phyloP scores from a whole-genome alignment of 148 eudicot genomes.

The Linanthus parryae region DNA sequence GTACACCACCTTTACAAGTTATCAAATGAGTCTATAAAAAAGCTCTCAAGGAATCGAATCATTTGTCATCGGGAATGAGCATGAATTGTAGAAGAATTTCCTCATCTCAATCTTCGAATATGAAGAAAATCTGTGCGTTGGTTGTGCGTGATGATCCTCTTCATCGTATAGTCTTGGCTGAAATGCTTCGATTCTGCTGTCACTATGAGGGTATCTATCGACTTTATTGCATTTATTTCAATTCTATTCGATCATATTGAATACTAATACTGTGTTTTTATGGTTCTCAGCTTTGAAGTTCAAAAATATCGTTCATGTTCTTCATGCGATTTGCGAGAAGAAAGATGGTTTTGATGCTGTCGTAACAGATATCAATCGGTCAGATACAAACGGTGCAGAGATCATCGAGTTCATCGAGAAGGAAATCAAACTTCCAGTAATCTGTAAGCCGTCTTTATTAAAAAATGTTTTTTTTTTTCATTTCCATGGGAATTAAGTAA shows the following conservation, averaged over 20 bases:
- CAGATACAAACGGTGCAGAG: slow-evolving; percentile 16
- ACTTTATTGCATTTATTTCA: background rate
- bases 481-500: background rate
- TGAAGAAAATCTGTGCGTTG: slow-evolving; percentile 30
- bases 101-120: slow-evolving; percentile 21
- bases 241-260: background rate
- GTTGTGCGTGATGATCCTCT: slow-evolving; percentile 24
- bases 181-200: slow-evolving; percentile 21
- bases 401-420: slow-evolving; percentile 16
- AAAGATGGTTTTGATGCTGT: slow-evolving; percentile 20
- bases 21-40: too few relatives aligned
- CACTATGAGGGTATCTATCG: slow-evolving; percentile 26
- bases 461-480: background rate
- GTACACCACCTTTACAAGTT: background rate
- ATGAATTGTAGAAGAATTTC: slow-evolving; percentile 6
- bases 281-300: slow-evolving; percentile 17
- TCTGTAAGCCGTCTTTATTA: slow-evolving; percentile 21
- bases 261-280: background rate
- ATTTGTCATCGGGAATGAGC: slow-evolving; percentile 7
- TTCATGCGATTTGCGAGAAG: slow-evolving; percentile 19
- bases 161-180: slow-evolving; percentile 14
- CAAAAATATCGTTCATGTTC: slow-evolving; percentile 12
- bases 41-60: too few relatives aligned
- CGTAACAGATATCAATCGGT: slow-evolving; percentile 22
- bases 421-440: slow-evolving; percentile 15